Percentiles rank a stretch among this genome's conserved stretches.
Conservation (phyloP, 805 yeast species). For the Metschnikowia reukaufii region DNA sequence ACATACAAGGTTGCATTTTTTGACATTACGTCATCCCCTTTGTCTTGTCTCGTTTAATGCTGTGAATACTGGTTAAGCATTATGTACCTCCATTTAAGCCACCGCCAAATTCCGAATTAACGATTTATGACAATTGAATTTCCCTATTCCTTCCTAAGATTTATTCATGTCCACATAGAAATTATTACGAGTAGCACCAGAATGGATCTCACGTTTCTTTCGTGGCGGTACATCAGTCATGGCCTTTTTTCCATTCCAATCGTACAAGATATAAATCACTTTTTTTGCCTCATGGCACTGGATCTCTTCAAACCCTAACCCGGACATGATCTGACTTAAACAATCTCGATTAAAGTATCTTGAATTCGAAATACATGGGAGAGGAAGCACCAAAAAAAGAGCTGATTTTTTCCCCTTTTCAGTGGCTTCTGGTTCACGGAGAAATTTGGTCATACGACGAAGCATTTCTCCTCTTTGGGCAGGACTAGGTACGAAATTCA, state of each 20-base stretch:
- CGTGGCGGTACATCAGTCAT: conserved; percentile 3
- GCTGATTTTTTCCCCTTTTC: not conserved
- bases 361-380: conserved; percentile 83
- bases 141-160: not conserved
- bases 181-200: conserved; percentile 66
- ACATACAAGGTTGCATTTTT: not conserved
- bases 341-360: conserved; percentile 61
- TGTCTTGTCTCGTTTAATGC: not conserved
- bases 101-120: too few species aligned
- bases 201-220: conserved; percentile 50
- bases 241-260: conserved; percentile 40
- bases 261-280: conserved; percentile 69
- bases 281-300: conserved; percentile 62
- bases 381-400: conserved; percentile 75
- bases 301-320: conserved; percentile 58
- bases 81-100: too few species aligned
- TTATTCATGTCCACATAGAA: conserved; percentile 49
- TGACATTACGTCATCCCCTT: not conserved
- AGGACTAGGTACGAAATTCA: conserved; percentile 83
- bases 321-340: conserved; percentile 46
- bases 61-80: too few species aligned
- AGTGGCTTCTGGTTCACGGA: conserved; percentile 34
- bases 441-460: conserved; percentile 53
- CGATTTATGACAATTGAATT: too few species aligned
- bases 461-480: conserved; percentile 77